Percentiles rank a stretch among this genome's conserved stretches.
phyloP scores from a whole-genome alignment of 192 early-diverging fungal species.

The Coemansia sp. region DNA sequence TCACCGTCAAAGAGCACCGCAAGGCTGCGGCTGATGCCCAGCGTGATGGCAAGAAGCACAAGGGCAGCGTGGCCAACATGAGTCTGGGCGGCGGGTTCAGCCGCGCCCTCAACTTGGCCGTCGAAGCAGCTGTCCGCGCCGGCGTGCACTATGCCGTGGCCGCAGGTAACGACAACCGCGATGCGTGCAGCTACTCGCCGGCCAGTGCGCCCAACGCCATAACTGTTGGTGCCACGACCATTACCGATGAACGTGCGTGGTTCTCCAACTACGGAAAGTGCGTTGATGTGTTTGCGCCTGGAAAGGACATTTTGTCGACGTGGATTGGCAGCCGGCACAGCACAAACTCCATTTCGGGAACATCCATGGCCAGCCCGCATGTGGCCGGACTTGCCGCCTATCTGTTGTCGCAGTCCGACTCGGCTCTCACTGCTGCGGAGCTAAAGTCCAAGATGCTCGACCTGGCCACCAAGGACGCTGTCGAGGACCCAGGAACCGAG shows the following conservation, averaged over 20 bases:
- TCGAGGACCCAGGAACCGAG: constrained; percentile 57
- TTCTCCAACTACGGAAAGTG: constrained; percentile 90
- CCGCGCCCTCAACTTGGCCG: constrained; percentile 75
- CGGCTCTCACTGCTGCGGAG: constrained; percentile 58
- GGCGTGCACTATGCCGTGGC: constrained; percentile 94
- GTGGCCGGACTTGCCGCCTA: constrained; percentile 86
- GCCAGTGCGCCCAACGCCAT: constrained; percentile 75
- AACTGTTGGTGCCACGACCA: constrained; percentile 88
- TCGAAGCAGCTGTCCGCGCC: constrained; percentile 72
- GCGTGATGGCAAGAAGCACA: constrained; percentile 65
- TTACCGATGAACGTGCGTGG: constrained; percentile 76
- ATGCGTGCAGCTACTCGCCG: constrained; percentile 92
- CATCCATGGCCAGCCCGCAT: constrained; percentile 94
- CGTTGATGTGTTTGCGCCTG: constrained; percentile 96
- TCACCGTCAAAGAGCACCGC: constrained; percentile 62
- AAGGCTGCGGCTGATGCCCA: constrained; percentile 48
- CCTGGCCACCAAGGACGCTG: constrained; percentile 61
- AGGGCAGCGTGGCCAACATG: constrained; percentile 93
- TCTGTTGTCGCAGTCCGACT: constrained; percentile 56
- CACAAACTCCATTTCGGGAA: constrained; percentile 90
- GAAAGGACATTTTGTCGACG: constrained; percentile 78
- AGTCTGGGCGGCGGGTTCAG: constrained; percentile 82
- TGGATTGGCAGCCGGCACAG: constrained; percentile 73
- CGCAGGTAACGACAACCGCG: constrained; percentile 91
- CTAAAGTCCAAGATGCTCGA: constrained; percentile 69